A percentile compares a stretch with the other conserved stretches of the same genome.
These are phyloP conservation scores for Trifolium fragiferum DNA, from an alignment of 306 rosid species.

Conservation along the genomic window DNA sequence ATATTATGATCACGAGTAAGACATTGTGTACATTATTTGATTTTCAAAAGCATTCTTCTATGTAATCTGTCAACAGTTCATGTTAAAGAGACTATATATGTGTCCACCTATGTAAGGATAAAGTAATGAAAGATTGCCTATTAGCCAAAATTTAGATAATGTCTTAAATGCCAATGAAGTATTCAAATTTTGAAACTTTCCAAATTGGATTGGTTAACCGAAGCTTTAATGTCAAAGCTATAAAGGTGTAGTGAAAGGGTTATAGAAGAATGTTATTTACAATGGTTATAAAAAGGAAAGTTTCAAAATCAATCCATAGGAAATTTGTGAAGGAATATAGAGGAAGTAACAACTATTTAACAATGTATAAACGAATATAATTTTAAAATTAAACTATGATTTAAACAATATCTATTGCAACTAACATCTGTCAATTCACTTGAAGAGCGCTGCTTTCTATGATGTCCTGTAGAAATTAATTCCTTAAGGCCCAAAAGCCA, in stretches of 20 bases:
- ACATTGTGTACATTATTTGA: background rate
- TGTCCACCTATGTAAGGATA: background rate
- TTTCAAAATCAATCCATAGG: background rate
- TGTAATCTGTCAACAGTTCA: background rate
- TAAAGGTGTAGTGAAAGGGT: background rate
- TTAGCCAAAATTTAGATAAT: background rate
- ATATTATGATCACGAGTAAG: background rate
- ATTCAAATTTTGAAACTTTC: background rate
- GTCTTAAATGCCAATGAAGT: background rate
- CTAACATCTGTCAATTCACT: conserved; percentile 79
- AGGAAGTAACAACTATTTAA: conserved; percentile 26
- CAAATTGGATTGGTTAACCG: background rate
- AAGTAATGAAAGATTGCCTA: background rate
- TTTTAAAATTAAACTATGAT: conserved; percentile 20
- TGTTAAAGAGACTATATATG: background rate
- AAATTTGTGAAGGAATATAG: conserved; percentile 16
- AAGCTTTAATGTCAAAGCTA: background rate
- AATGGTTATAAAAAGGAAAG: background rate
- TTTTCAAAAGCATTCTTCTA: background rate
- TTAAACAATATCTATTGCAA: conserved; percentile 35
- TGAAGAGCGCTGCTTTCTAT: conserved; percentile 45
- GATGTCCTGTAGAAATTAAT: conserved; percentile 64
- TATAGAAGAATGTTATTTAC: no score
- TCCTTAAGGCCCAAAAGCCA: conserved; percentile 85
- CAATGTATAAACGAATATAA: conserved; percentile 22